Evolutionary conservation across 1,284 basidiomycete genomes (phyloP), one percentile per base, ranked within the genome.

Genomic region (Cryptococcus sp.): DNA sequence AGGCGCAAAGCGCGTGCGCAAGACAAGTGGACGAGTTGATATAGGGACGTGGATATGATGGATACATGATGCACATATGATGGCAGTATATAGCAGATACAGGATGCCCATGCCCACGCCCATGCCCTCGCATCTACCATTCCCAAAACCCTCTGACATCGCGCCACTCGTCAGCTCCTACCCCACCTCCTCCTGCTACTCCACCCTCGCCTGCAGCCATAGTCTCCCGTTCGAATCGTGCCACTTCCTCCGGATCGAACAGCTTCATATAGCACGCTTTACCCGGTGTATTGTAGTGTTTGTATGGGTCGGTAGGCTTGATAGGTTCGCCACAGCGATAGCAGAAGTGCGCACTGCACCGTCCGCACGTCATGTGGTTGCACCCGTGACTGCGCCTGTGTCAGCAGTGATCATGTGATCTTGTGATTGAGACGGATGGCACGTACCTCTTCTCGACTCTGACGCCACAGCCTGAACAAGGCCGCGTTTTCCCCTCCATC

Each of bases 321-420:
- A 76, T 71, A n/a, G 66, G 63, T 19, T 54, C 50, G 3, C 72
- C 73, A 51, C 77, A 78, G 19, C 73, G 66, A 57, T 73, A 78
- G 59, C 76, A 79, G 61, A 78, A 79, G 58, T 78, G 78, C 2
- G 73, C 64, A 8, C 63, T 50, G 47, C 76, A 77, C 15, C 70
- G 54, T 42, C 63, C 67, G 56, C 78, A 78, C 2, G 71, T 75
- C 71, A 79, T 78, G 53, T 79, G 78, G 64, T 79, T 79, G 58
- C 78, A 79, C 15, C 78, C 78, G 43, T 72, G 67, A 55, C 68
- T 66, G 41, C 30, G 46, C 23, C 10, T 7, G 43, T 19, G n/a
- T 51, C 25, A 43, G 50, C 22, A n/a, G 4, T 51, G 43, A 20
- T 16, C 20, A 7, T 4, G 1, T 17, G 47, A 20, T 16, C 20